Evolutionary conservation across 2,329 filamentous ascomycete genomes (phyloP), one percentile per base, ranked within the genome.

Genomic region (Aspergillaceae sp.): DNA sequence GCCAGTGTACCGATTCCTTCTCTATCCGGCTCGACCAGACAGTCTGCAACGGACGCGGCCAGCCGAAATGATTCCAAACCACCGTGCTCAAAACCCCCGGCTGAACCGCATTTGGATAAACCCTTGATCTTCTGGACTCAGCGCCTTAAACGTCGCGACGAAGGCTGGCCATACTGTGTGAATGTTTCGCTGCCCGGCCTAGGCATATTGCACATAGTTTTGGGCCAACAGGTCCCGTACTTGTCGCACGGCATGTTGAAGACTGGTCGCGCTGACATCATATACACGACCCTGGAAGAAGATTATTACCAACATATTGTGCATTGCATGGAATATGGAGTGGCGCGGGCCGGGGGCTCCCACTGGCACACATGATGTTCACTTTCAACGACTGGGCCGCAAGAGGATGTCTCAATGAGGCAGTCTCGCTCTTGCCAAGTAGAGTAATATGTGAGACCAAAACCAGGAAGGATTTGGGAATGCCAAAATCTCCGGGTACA

Each of bases 271-370:
- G 30, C 69, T 67, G 4, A 70, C 48, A 35, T 70, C 60, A 51
- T 70, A 65, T 5, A 74, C 66, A 4, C 70, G 57, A 1, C 71
- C 62, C 49, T 74, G 72, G 41, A 74, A 74, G 51, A 71, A 74
- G 3, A 19, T 19, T 19, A 74, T 72, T 4, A 67, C 56, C 7
- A 74, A 50, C 0, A 70, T 69, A 32, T 70, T 62, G 6, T 71
- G 67, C 46, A 74, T 67, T 5, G 70, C 70, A 0, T 62, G 51
- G 0, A 66, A 52, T 51, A 70, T 62, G 42, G 54, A 59, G 4
- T 59, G 53, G 26, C 10, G 8, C 10, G 38, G 38, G 9, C 19
- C 36, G 9, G 29, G 29, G 49, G 10, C 29, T 48, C 44, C 46
- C 59, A 48, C 19, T 55, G 49, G 34, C 56, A 55, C 42, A 67